Conservation (phyloP, 306 rosid species). For the Dryas alaskensis region DNA sequence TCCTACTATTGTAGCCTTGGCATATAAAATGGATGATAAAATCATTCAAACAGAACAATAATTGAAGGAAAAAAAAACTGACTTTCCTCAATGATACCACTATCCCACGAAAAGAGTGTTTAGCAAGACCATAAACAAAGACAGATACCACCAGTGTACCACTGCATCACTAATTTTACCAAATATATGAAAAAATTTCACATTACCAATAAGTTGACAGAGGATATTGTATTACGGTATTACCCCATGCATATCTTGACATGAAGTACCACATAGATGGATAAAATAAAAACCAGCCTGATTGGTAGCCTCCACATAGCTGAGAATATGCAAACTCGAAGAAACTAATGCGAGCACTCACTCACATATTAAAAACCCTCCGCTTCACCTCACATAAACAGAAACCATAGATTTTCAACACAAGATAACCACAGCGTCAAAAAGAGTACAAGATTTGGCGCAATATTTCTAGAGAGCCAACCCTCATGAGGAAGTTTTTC, state of each 20-base stretch:
- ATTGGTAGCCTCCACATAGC: neutral
- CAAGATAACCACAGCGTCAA: neutral
- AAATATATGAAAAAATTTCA: neutral
- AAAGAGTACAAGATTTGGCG: neutral
- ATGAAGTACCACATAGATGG: neutral
- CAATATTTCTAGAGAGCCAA: neutral
- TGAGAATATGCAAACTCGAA: neutral
- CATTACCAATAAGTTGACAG: neutral
- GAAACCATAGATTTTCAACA: neutral
- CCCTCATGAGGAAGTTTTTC: neutral
- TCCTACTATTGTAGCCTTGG: neutral
- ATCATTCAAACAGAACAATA: constrained; percentile 4
- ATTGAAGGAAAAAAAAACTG: neutral
- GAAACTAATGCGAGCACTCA: neutral
- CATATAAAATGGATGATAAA: neutral
- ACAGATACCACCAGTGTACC: neutral
- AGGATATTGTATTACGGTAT: neutral
- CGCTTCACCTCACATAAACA: neutral
- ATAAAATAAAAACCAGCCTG: neutral
- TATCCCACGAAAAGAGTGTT: neutral
- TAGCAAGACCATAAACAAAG: neutral
- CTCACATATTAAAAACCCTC: neutral
- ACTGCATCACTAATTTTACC: neutral
- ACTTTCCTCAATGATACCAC: neutral
- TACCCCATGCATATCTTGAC: neutral